Percentiles rank a stretch among this genome's conserved stretches.
Evolutionary conservation across 169 alveolate genomes (phyloP).

Genomic region (Babesia caballi): DNA sequence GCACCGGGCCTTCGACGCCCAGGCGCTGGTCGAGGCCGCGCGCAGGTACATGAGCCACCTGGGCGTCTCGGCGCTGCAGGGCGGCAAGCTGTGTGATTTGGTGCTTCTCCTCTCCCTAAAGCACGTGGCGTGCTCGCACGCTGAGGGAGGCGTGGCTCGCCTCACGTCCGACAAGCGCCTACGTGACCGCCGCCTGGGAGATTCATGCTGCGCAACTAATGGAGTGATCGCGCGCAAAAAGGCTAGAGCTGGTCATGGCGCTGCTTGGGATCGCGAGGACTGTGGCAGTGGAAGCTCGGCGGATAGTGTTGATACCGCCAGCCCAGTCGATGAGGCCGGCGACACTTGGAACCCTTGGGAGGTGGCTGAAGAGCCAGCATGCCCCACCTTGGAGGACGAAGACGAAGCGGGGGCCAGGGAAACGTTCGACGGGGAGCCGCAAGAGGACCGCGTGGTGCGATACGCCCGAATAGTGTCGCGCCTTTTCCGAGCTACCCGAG

Average conservation of each 20-base stretch:
- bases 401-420: not conserved
- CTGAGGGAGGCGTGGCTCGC: not conserved
- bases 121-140: not conserved
- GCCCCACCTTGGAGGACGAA: too few relatives aligned
- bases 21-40: not conserved
- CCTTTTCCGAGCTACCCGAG: slow-evolving; percentile 6
- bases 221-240: too few relatives aligned
- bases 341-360: not conserved
- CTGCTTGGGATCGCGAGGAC: too few relatives aligned
- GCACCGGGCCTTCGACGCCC: not conserved
- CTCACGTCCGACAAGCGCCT: not conserved
- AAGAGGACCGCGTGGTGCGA: not conserved
- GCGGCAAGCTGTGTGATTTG: slow-evolving; percentile 8
- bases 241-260: too few relatives aligned
- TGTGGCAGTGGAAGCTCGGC: too few relatives aligned
- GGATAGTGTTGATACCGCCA: not conserved
- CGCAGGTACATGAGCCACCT: slow-evolving; percentile 8
- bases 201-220: not conserved
- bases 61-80: not conserved
- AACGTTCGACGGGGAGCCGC: not conserved
- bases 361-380: not conserved
- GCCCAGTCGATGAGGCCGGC: not conserved
- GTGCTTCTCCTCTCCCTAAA: slow-evolving; percentile 16
- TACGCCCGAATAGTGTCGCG: slow-evolving; percentile 1
- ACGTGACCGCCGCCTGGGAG: not conserved